Conservation (phyloP, 805 yeast species). For the Kluyveromyces siamensis region DNA sequence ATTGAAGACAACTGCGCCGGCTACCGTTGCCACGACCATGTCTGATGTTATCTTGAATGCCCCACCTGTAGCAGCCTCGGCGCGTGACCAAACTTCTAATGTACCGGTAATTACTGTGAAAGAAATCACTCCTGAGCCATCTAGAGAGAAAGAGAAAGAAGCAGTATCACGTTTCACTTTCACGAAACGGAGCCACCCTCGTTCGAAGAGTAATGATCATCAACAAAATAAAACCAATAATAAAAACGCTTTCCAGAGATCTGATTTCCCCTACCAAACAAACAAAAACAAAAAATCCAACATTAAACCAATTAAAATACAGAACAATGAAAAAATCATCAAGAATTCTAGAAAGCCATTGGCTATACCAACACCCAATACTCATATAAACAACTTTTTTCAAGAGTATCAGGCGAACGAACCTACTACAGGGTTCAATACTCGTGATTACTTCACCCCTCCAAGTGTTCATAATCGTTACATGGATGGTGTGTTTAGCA, state of each 20-base stretch:
- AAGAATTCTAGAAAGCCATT: slow-evolving; percentile 46
- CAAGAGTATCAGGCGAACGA: slow-evolving; percentile 26
- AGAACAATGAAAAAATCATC: slow-evolving; percentile 18
- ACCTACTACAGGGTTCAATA: slow-evolving; percentile 33
- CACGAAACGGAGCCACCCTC: slow-evolving; percentile 19
- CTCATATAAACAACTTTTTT: slow-evolving; percentile 33
- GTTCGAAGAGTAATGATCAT: slow-evolving; percentile 7
- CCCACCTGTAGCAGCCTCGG: slow-evolving; percentile 1
- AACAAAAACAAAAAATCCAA: slow-evolving; percentile 8
- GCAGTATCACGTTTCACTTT: slow-evolving; percentile 25
- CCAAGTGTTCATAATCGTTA: slow-evolving; percentile 63
- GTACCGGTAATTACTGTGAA: slow-evolving; percentile 4
- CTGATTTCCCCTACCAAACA: not conserved
- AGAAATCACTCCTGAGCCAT: slow-evolving; percentile 6
- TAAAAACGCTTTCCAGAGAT: slow-evolving; percentile 1
- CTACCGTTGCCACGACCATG: slow-evolving; percentile 23
- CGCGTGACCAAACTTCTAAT: not conserved
- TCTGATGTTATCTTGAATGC: slow-evolving; percentile 8
- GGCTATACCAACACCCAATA: slow-evolving; percentile 53
- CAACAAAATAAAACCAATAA: slow-evolving; percentile 10
- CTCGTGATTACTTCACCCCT: slow-evolving; percentile 74
- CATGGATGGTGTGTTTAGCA: slow-evolving; percentile 53
- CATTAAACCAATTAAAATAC: slow-evolving; percentile 20
- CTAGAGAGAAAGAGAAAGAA: slow-evolving; percentile 7
- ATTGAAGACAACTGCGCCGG: slow-evolving; percentile 16